Evolutionary conservation across 371 early-diverging fungal species (phyloP).

Genomic region (Mortierella sp.): DNA sequence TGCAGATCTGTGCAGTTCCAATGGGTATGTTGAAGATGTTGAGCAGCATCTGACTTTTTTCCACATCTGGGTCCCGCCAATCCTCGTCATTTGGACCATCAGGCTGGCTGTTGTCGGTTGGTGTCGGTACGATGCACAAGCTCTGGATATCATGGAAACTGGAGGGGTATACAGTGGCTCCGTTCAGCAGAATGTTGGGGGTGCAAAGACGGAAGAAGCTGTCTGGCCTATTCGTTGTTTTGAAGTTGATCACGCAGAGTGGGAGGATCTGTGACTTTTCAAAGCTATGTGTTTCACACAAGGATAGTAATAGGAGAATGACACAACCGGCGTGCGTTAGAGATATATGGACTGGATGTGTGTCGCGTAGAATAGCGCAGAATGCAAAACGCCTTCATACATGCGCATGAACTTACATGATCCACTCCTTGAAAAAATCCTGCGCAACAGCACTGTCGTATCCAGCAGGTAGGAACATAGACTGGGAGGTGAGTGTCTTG

Average conservation of each 20-base stretch:
- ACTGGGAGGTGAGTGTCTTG: conserved; percentile 2
- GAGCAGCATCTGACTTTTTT: conserved; percentile 1
- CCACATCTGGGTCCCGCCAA: conserved; percentile 12
- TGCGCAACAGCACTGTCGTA: conserved; percentile 39
- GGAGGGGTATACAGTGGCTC: not conserved
- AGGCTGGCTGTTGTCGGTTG: conserved; percentile 7
- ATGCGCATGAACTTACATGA: conserved; percentile 29
- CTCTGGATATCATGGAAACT: conserved; percentile 18
- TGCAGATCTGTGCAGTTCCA: conserved; percentile 6
- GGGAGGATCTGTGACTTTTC: conserved; percentile 52
- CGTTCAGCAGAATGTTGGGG: conserved; percentile 4
- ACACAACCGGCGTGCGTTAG: too few species aligned
- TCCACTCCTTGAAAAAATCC: conserved; percentile 43
- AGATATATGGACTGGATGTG: too few species aligned
- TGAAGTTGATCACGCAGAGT: conserved; percentile 49
- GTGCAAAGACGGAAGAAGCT: conserved; percentile 24
- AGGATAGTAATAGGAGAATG: too few species aligned
- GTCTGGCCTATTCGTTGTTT: conserved; percentile 30
- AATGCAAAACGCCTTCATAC: not conserved
- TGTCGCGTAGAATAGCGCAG: too few species aligned
- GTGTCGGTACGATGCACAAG: conserved; percentile 17
- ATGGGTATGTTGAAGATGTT: conserved; percentile 11
- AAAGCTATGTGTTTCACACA: too few species aligned
- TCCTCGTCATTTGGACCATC: not conserved
- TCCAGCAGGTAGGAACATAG: conserved; percentile 30